Conservation (phyloP, 148 eudicot genomes). For the Nepenthes gracilis region DNA sequence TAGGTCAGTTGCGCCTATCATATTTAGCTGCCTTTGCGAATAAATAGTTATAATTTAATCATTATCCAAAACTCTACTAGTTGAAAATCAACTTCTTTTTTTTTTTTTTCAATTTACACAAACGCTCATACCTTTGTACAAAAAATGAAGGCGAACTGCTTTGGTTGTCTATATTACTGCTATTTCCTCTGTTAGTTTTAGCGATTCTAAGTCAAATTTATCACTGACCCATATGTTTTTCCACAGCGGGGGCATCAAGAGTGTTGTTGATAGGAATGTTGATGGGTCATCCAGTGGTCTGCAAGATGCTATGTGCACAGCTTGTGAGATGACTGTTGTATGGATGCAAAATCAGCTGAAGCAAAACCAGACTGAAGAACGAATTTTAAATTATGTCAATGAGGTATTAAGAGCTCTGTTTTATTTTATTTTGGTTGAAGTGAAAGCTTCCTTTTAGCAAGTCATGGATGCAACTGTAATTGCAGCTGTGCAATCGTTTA, state of each 20-base stretch:
- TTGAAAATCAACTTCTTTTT: too few relatives aligned
- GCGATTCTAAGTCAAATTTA: background rate
- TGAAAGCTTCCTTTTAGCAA: background rate
- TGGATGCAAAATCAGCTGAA: constrained; percentile 80
- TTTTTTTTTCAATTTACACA: too few relatives aligned
- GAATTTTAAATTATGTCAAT: constrained; percentile 52
- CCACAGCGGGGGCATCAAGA: constrained; percentile 65
- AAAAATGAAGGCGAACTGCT: too few relatives aligned
- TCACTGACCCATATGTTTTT: background rate
- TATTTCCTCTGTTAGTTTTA: background rate
- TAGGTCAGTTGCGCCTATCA: constrained; percentile 36
- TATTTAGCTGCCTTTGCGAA: too few relatives aligned
- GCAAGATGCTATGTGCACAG: constrained; percentile 42
- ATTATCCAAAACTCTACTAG: too few relatives aligned
- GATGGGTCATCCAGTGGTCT: constrained; percentile 26
- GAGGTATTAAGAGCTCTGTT: background rate
- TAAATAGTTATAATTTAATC: too few relatives aligned
- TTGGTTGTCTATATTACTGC: too few relatives aligned
- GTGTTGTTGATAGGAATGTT: constrained; percentile 53
- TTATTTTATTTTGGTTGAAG: constrained; percentile 1
- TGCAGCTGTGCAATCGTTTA: constrained; percentile 70
- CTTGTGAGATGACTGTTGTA: constrained; percentile 79
- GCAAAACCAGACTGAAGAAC: constrained; percentile 54
- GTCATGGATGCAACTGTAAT: constrained; percentile 7
- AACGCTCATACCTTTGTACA: too few relatives aligned